Conservation (phyloP, 2,329 filamentous ascomycete species). For the Alternaria triticimaculans region DNA sequence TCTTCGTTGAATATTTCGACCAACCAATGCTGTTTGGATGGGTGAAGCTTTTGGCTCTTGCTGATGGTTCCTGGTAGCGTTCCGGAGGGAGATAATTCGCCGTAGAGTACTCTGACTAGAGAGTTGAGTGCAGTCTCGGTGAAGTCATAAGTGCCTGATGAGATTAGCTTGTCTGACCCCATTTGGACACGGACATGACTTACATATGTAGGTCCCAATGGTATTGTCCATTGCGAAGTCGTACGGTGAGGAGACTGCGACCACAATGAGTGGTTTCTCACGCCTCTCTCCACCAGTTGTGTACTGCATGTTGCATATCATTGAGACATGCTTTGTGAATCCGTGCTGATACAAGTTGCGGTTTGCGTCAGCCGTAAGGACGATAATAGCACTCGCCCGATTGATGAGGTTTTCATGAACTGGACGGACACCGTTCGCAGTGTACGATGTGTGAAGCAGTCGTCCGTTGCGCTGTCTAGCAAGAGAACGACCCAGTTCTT, state of each 20-base stretch:
- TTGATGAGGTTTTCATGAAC: conserved; percentile 94
- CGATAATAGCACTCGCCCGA: conserved; percentile 83
- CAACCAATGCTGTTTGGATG: conserved; percentile 93
- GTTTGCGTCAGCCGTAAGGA: conserved; percentile 92
- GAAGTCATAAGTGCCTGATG: conserved; percentile 81
- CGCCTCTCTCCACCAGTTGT: conserved; percentile 72
- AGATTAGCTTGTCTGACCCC: neutral
- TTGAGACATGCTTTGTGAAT: conserved; percentile 94
- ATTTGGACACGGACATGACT: neutral
- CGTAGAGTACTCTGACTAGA: conserved; percentile 82
- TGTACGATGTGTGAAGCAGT: conserved; percentile 92
- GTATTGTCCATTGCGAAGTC: conserved; percentile 93
- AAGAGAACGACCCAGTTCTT: conserved; percentile 86
- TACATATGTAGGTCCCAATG: conserved; percentile 92
- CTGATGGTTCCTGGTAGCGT: conserved; percentile 74
- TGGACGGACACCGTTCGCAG: conserved; percentile 87
- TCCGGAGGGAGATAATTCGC: conserved; percentile 68
- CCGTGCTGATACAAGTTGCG: conserved; percentile 91
- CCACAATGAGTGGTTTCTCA: conserved; percentile 86
- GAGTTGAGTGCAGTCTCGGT: conserved; percentile 90
- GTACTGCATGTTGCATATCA: conserved; percentile 86
- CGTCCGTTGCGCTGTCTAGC: conserved; percentile 85
- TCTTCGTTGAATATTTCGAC: conserved; percentile 87
- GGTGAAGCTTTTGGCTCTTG: conserved; percentile 84
- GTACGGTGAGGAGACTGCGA: conserved; percentile 93